Base-by-base conservation (phyloP, 805 yeast species). In the Suhomyces pyralidae region DNA sequence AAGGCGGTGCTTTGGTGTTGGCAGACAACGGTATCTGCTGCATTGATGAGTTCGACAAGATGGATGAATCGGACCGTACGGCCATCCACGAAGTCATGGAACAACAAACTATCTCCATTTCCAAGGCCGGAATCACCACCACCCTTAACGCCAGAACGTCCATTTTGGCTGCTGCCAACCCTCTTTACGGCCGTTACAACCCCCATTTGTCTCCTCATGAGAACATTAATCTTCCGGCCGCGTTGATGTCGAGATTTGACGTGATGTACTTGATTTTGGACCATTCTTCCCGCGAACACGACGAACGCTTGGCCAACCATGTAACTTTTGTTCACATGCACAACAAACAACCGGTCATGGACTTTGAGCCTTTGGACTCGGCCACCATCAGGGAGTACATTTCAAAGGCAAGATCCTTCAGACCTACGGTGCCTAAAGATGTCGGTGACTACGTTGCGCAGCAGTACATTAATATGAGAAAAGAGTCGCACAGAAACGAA, bases 51-150 rank as follows among this genome's bases (percentile, higher is more conserved):
- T 94, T 94, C 65, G 99, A 94, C 72, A 94, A 94, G 76, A 94
- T 94, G 99, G 97, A 93, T 68, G 99, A 94, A 69, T 73, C 81
- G 57, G 99, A 94, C 72, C 81, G 99, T 65, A 94, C 98, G 0
- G 98, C 98, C 1, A 94, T 94, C 65, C 98, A 93, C 71, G 99
- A 93, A 77, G 99, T 94, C 32, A 94, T 94, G 99, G 99, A 94
- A 74, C 99, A 94, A 70, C 99, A 94, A 71, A 94, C 99, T 2
- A 94, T 94, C 54, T 89, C 97, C 20, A 94, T 94, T 53, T 89
- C 97, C 43, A 94, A 94, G 71, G 99, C 99, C 3, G 99, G 99
- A 60, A 94, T 94, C 61, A 89, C 94, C 57, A 94, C 99, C 8
- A 90, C 97, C 2, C 77, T 94, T 61, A 94, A 94, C 67, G 99